phyloP scores from a whole-genome alignment of 495 filamentous ascomycete species.

The Hypoxylon intermedium region DNA sequence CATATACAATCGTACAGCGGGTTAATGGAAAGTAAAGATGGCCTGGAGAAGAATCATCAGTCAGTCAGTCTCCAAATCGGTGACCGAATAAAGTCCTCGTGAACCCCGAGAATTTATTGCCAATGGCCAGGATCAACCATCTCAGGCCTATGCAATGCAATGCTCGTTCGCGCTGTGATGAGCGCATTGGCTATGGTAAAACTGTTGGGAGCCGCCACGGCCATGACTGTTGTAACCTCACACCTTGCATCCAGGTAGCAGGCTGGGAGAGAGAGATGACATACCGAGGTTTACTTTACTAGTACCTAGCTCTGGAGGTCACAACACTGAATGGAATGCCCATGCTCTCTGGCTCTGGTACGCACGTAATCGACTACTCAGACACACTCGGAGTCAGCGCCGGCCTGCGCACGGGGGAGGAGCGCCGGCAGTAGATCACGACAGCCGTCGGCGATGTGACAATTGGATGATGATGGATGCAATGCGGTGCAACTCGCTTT shows the following conservation, averaged over 20 bases:
- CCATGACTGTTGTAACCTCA: neutral
- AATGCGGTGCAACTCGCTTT: slow-evolving; percentile 10
- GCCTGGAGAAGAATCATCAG: slow-evolving; percentile 18
- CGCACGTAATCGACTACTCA: slow-evolving; percentile 18
- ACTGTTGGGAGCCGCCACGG: neutral
- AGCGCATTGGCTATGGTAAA: neutral
- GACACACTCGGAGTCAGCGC: slow-evolving; percentile 10
- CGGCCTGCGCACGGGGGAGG: slow-evolving; percentile 13
- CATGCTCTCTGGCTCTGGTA: no score
- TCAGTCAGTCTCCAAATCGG: slow-evolving; percentile 26
- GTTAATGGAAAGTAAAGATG: slow-evolving; percentile 17
- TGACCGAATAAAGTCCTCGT: slow-evolving; percentile 23
- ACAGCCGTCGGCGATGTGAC: slow-evolving; percentile 6
- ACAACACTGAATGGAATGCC: no score
- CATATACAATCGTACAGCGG: slow-evolving; percentile 9
- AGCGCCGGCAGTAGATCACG: slow-evolving; percentile 5
- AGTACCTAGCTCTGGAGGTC: neutral
- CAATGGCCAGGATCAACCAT: slow-evolving; percentile 2
- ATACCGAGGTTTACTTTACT: slow-evolving; percentile 3
- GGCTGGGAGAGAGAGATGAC: slow-evolving; percentile 1
- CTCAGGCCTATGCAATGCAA: neutral
- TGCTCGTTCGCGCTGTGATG: neutral
- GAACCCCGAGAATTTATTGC: slow-evolving; percentile 9
- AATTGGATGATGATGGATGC: slow-evolving; percentile 9
- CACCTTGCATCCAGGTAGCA: slow-evolving; percentile 10